phyloP scores from a whole-genome alignment of 2,329 filamentous ascomycete genomes.

The Pseudogymnoascus sp. region DNA sequence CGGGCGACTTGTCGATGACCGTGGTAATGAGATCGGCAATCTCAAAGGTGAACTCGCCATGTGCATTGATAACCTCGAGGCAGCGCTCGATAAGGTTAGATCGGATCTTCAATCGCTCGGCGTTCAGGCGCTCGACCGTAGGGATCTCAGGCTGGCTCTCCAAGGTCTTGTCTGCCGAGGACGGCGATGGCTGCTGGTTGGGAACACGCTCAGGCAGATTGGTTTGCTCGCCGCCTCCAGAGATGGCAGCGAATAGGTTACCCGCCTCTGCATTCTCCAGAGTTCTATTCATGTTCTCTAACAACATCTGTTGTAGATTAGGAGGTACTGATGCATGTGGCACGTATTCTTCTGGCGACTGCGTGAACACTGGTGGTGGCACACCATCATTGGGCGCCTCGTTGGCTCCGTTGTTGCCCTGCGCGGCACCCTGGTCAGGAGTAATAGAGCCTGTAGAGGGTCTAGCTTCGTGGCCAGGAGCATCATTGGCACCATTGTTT shows the following conservation, averaged over 20 bases:
- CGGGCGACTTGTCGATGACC: conserved; percentile 54
- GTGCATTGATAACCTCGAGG: conserved; percentile 79
- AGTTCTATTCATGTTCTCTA: neutral
- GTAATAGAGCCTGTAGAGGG: conserved; percentile 22
- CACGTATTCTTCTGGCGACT: neutral
- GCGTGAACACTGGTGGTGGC: neutral
- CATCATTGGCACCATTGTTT: conserved; percentile 19
- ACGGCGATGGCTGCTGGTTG: conserved; percentile 14
- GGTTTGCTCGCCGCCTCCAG: conserved; percentile 10
- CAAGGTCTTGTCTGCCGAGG: conserved; percentile 1
- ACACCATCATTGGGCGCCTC: neutral
- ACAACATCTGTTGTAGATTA: neutral
- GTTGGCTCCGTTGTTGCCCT: conserved; percentile 9
- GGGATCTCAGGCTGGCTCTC: conserved; percentile 26
- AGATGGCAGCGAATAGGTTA: conserved; percentile 2
- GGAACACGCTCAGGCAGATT: conserved; percentile 12
- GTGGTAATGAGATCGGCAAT: conserved; percentile 77
- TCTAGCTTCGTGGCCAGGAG: conserved; percentile 26
- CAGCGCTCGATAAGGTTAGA: conserved; percentile 79
- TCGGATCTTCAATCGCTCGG: conserved; percentile 63
- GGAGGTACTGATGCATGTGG: neutral
- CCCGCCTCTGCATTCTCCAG: conserved; percentile 1
- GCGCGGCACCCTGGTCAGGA: conserved; percentile 21
- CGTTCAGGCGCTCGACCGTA: conserved; percentile 73
- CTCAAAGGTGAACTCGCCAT: conserved; percentile 84